Conservation (phyloP, 352 stramenopile species). For the Phytophthora cactorum region DNA sequence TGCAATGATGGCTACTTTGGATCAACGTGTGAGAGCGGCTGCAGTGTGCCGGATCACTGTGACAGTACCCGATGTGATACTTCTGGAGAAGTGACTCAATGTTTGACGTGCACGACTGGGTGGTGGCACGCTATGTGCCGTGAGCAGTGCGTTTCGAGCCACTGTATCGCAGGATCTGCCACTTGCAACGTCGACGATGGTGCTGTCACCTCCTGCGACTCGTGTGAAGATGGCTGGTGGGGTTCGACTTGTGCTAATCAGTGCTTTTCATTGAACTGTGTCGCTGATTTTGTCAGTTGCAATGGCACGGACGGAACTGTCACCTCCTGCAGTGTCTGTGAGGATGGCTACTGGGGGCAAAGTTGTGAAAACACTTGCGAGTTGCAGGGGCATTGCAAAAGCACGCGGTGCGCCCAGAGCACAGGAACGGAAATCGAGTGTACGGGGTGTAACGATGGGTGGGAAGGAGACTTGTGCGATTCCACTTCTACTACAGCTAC, state of each 20-base stretch:
- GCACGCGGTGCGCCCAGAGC: background rate
- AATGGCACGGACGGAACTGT: background rate
- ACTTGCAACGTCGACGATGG: background rate
- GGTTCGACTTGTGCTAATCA: background rate
- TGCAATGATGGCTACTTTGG: background rate
- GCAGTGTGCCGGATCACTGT: background rate
- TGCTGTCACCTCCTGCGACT: background rate
- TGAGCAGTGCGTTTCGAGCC: background rate
- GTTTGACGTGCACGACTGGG: background rate
- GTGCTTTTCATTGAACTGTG: background rate
- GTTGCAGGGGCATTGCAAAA: background rate
- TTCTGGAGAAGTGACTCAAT: background rate
- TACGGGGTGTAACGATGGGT: background rate
- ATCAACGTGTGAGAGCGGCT: background rate
- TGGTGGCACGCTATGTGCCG: background rate
- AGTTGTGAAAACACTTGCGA: background rate
- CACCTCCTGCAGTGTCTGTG: background rate
- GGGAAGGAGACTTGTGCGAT: background rate
- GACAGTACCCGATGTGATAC: background rate
- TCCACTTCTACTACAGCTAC: background rate
- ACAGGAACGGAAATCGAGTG: background rate
- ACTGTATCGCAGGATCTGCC: background rate
- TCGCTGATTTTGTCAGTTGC: background rate
- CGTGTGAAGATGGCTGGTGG: background rate
- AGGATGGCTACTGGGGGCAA: background rate